Percentiles rank a stretch among this genome's conserved stretches.
Conservation (phyloP, 1,284 basidiomycete genomes). For the Cryptococcus maquisensis region DNA sequence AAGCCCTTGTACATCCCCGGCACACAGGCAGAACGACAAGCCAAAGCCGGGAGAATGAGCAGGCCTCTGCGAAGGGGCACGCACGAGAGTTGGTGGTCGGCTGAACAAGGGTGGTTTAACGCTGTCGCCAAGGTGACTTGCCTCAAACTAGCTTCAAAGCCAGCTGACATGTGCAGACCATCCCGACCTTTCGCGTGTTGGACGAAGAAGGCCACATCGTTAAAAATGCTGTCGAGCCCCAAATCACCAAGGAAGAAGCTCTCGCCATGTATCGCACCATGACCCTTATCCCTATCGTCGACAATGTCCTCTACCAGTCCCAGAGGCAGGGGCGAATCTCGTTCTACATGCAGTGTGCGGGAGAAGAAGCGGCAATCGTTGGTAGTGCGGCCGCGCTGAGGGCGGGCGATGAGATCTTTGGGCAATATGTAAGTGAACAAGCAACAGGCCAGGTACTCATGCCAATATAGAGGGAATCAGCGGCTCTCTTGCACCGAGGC, state of each 20-base stretch:
- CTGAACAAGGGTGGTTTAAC: conserved; percentile 45
- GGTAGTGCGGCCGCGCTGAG: conserved; percentile 82
- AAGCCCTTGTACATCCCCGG: conserved; percentile 38
- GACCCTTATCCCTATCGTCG: conserved; percentile 76
- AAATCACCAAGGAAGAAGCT: conserved; percentile 69
- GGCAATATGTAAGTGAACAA: conserved; percentile 52
- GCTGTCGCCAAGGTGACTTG: conserved; percentile 40
- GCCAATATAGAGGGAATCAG: conserved; percentile 72
- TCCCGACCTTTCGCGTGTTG: conserved; percentile 76
- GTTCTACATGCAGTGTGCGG: conserved; percentile 73
- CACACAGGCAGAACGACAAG: conserved; percentile 31
- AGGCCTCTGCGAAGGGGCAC: conserved; percentile 42
- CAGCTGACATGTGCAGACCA: conserved; percentile 24
- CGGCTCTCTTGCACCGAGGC: conserved; percentile 82
- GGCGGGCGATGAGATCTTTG: conserved; percentile 68
- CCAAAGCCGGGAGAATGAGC: conserved; percentile 33
- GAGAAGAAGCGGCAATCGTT: conserved; percentile 87
- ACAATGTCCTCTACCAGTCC: conserved; percentile 84
- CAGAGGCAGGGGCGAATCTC: conserved; percentile 91
- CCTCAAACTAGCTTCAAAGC: neutral
- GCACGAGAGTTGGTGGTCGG: conserved; percentile 47
- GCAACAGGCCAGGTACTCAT: neutral
- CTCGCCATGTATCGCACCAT: conserved; percentile 74
- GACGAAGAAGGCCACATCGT: conserved; percentile 70
- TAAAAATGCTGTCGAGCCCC: conserved; percentile 66